Base-by-base conservation (phyloP, 257 asterid species). In the Solanum ossicruentum region DNA sequence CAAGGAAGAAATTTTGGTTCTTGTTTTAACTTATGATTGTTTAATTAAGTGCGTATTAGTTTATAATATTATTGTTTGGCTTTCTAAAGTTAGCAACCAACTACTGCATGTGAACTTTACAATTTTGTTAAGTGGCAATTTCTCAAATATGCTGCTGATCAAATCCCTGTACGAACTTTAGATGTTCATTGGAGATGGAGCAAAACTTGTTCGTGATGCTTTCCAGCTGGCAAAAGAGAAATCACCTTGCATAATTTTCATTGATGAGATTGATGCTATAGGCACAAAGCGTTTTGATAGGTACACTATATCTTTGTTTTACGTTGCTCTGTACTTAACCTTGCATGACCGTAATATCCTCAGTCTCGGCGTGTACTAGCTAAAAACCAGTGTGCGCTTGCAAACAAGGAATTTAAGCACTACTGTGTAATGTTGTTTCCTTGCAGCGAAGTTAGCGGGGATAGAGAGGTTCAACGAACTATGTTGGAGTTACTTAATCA, bases 201-300 rank as follows among this genome's bases (percentile, higher is more conserved):
- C 99, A 61, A 95, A 95, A 86, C 96, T 95, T 87, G 99, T 94
- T 21, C 97, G 99, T 56, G 98, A 93, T 91, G 99, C 99, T 69
- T 95, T 95, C 65, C 94, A 86, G 88, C 97, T 95, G 57, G 99
- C 99, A 51, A 95, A 95, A 87, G 99, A 95, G 87, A 95, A 95
- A 81, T 92, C 99, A 78, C 99, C 99, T 41, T 95, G 99, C 89
- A 94, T 94, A 88, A 95, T 94, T 84, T 95, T 95, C 86, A 95
- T 95, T 83, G 99, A 95, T 85, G 99, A 95, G 87, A 95, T 95
- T 84, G 99, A 95, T 90, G 99, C 98, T 71, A 95, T 95, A 84
- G 98, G 98, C 79, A 93, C 98, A 71, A 95, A 95, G 85, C 98
- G 98, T 49, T 95, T 95, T 83, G 98, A 93, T 84, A 94, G 98